Percentiles rank a stretch among this genome's conserved stretches.
Conservation (phyloP, 2,329 filamentous ascomycete species). For the Dactylellina parvicollis region DNA sequence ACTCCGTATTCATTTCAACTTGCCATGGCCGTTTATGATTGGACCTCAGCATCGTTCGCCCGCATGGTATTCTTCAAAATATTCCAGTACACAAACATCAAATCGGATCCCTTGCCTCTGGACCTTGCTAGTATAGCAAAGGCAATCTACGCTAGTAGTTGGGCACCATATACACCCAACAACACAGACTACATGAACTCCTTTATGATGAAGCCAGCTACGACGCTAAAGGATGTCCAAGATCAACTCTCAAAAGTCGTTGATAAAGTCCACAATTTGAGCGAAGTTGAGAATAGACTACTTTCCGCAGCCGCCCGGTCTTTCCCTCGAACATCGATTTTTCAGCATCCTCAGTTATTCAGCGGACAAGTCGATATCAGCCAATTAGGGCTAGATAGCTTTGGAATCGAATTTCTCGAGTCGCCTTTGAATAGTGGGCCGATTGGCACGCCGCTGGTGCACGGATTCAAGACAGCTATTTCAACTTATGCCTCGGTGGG, state of each 20-base stretch:
- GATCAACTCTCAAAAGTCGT: slow-evolving; percentile 17
- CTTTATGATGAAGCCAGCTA: slow-evolving; percentile 22
- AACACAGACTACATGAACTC: slow-evolving; percentile 31
- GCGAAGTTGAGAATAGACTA: slow-evolving; percentile 16
- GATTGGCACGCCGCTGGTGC: neutral
- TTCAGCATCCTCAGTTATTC: slow-evolving; percentile 17
- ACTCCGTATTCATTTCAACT: slow-evolving; percentile 18
- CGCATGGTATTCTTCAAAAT: slow-evolving; percentile 27
- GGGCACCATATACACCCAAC: slow-evolving; percentile 17
- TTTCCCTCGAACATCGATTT: slow-evolving; percentile 23
- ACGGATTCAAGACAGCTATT: neutral
- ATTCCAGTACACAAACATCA: slow-evolving; percentile 23
- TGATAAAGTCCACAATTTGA: slow-evolving; percentile 4
- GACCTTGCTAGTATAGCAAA: slow-evolving; percentile 9
- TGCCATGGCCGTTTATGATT: slow-evolving; percentile 21
- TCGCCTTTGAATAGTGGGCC: slow-evolving; percentile 22
- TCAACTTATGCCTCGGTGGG: slow-evolving; percentile 3
- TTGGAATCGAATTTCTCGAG: slow-evolving; percentile 31
- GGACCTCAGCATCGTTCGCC: slow-evolving; percentile 23
- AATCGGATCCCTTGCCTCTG: neutral
- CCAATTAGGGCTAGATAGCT: slow-evolving; percentile 7
- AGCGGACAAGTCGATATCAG: slow-evolving; percentile 23
- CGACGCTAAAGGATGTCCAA: slow-evolving; percentile 3
- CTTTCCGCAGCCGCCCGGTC: neutral
- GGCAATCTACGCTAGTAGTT: slow-evolving; percentile 20